Evolutionary conservation across 176 grass and related monocot species (phyloP).

Genomic region (Tuctoria greenei): DNA sequence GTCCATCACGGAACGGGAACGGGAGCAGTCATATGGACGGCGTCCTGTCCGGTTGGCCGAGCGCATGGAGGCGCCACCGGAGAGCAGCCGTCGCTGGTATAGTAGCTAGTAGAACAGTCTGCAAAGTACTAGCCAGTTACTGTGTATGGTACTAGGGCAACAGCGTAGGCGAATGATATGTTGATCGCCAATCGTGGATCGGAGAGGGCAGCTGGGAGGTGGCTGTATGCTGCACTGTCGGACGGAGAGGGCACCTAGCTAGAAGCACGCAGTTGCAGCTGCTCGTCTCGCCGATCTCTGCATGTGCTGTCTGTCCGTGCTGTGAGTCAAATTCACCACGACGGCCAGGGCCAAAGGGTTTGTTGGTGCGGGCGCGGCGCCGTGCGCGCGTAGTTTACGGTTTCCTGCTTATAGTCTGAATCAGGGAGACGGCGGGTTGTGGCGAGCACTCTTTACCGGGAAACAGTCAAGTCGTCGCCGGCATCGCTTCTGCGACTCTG

Average conservation of each 20-base stretch:
- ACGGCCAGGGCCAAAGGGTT: too few relatives aligned
- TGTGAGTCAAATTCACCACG: background rate
- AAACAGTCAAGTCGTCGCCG: background rate
- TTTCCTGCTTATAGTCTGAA: too few relatives aligned
- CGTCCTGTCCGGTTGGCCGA: background rate
- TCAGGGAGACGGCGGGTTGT: too few relatives aligned
- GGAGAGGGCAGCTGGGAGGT: background rate
- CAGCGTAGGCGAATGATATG: background rate
- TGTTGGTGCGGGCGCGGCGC: too few relatives aligned
- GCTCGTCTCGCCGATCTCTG: background rate
- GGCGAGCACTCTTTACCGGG: background rate
- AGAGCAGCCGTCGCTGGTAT: background rate
- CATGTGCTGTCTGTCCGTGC: background rate
- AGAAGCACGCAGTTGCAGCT: too few relatives aligned
- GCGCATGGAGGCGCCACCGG: background rate
- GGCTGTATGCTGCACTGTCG: background rate
- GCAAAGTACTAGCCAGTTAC: background rate
- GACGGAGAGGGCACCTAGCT: too few relatives aligned
- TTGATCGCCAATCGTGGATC: background rate
- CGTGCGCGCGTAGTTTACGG: too few relatives aligned
- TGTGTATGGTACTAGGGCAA: constrained; percentile 25
- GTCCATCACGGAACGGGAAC: constrained; percentile 20
- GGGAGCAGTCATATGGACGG: background rate
- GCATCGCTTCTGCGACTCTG: background rate
- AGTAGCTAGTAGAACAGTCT: background rate